These are phyloP conservation scores for Chaetomidium leptoderma DNA, from an alignment of 495 filamentous ascomycete species.

Conservation along the genomic window DNA sequence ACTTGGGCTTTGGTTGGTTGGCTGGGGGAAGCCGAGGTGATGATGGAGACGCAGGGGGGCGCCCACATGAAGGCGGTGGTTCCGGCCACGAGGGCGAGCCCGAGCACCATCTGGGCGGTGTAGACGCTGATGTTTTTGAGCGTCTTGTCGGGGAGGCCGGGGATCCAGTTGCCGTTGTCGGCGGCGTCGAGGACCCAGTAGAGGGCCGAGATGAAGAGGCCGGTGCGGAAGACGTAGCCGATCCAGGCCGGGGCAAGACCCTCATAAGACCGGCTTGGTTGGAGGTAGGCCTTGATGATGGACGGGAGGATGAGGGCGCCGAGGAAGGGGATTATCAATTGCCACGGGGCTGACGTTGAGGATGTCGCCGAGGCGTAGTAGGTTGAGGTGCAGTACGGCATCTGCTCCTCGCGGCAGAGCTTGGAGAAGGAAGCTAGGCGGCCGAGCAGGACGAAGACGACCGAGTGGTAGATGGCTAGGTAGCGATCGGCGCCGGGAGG, in stretches of 20 bases:
- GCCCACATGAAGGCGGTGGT: slow-evolving; percentile 68
- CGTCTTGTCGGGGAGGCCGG: slow-evolving; percentile 50
- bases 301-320: slow-evolving; percentile 69
- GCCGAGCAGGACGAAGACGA: slow-evolving; percentile 76
- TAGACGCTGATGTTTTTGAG: slow-evolving; percentile 71
- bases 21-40: slow-evolving; percentile 36
- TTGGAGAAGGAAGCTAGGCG: slow-evolving; percentile 83
- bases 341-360: slow-evolving; percentile 90
- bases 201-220: slow-evolving; percentile 67
- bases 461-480: slow-evolving; percentile 75
- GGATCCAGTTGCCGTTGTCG: slow-evolving; percentile 83
- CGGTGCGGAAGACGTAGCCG: slow-evolving; percentile 69
- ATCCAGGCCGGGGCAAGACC: slow-evolving; percentile 81
- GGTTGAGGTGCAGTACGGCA: slow-evolving; percentile 92
- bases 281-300: slow-evolving; percentile 74
- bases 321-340: slow-evolving; percentile 72
- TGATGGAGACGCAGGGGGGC: slow-evolving; percentile 67
- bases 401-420: slow-evolving; percentile 95
- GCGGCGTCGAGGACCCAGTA: slow-evolving; percentile 91
- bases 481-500: slow-evolving; percentile 58
- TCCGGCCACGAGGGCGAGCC: slow-evolving; percentile 63
- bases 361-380: slow-evolving; percentile 91
- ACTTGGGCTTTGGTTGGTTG: slow-evolving; percentile 50
- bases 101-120: slow-evolving; percentile 70
- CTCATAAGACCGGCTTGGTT: slow-evolving; percentile 73